These are phyloP conservation scores for Hemisphaericaspora subhashii DNA, from an alignment of 1,139 yeast species.

Conservation along the genomic window DNA sequence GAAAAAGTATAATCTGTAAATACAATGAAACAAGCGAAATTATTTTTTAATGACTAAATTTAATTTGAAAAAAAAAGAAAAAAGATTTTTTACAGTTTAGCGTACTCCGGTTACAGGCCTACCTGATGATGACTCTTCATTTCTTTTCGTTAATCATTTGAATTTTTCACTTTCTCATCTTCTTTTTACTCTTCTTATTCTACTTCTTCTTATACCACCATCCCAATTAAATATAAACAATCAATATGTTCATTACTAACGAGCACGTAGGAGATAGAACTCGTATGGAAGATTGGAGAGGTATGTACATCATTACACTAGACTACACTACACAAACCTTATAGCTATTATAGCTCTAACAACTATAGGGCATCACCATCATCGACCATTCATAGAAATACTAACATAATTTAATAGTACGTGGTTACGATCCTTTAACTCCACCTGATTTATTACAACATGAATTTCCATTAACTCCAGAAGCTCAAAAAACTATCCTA, in stretches of 20 bases:
- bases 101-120: no score
- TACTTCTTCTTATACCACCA: no score
- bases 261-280: slow-evolving; percentile 79
- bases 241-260: slow-evolving; percentile 89
- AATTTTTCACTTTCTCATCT: slow-evolving; percentile 1
- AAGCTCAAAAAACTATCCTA: slow-evolving; percentile 66
- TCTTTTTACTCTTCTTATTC: not conserved
- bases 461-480: slow-evolving; percentile 68
- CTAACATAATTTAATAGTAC: slow-evolving; percentile 20
- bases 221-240: no score
- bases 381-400: not conserved
- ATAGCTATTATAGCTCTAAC: not conserved
- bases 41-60: slow-evolving; percentile 3
- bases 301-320: slow-evolving; percentile 31
- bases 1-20: not conserved
- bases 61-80: no score
- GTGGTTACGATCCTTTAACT: slow-evolving; percentile 86
- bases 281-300: slow-evolving; percentile 90
- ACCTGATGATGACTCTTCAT: no score
- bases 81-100: no score
- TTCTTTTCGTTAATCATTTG: not conserved
- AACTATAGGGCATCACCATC: not conserved
- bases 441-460: slow-evolving; percentile 84
- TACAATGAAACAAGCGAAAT: not conserved
- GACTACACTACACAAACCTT: not conserved